These are phyloP conservation scores for Monosporascus sp. DNA, from an alignment of 2,329 filamentous ascomycete genomes.

Conservation along the genomic window DNA sequence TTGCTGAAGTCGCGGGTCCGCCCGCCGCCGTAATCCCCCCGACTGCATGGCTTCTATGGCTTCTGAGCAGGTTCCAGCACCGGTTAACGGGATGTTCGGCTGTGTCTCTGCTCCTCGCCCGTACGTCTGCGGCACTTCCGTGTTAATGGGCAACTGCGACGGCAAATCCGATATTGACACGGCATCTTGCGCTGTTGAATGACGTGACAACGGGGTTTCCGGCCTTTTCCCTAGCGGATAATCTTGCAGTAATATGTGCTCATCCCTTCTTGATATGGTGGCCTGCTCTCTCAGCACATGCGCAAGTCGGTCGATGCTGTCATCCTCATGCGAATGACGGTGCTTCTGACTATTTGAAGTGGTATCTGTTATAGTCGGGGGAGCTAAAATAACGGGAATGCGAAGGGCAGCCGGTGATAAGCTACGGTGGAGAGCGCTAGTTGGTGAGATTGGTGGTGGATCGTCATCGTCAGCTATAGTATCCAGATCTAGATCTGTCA, in stretches of 20 bases:
- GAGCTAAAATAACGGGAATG: not conserved
- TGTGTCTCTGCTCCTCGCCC: not conserved
- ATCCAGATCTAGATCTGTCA: conserved; percentile 16
- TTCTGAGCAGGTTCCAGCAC: not conserved
- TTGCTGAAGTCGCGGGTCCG: conserved; percentile 10
- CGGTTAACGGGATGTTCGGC: not conserved
- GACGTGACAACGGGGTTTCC: not conserved
- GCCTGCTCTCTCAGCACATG: not conserved
- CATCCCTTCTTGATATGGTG: not conserved
- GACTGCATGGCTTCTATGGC: conserved; percentile 2
- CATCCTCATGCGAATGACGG: not conserved
- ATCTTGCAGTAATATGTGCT: not conserved
- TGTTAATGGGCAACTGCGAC: not conserved
- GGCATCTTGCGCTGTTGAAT: not conserved
- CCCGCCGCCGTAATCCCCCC: conserved; percentile 6
- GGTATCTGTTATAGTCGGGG: not conserved
- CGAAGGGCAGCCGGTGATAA: not conserved
- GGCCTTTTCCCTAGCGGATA: not conserved
- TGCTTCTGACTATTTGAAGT: not conserved
- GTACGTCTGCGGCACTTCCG: not conserved
- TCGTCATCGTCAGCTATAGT: conserved; percentile 14
- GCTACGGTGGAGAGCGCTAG: conserved; percentile 1
- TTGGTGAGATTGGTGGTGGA: conserved; percentile 9
- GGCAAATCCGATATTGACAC: not conserved
- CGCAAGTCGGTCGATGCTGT: not conserved